Percentiles rank a stretch among this genome's conserved stretches.
Evolutionary conservation across 1,284 basidiomycete genomes (phyloP).

Genomic region (Ustilago nuda): DNA sequence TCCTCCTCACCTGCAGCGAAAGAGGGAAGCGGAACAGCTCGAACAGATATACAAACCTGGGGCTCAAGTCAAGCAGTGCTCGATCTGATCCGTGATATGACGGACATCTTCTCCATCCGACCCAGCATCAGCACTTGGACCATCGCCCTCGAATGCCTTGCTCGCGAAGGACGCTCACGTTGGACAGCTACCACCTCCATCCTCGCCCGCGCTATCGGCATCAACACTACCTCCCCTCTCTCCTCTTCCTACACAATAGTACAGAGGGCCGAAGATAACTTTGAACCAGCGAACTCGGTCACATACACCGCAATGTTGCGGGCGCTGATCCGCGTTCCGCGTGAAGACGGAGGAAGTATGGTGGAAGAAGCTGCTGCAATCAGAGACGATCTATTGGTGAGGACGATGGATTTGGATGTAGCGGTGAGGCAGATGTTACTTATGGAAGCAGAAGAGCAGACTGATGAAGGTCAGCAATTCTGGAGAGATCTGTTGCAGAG

Average conservation of each 20-base stretch:
- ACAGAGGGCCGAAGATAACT: not conserved
- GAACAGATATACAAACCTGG: constrained; percentile 14
- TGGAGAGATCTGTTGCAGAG: constrained; percentile 23
- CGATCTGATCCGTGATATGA: constrained; percentile 45
- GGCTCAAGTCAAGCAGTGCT: constrained; percentile 35
- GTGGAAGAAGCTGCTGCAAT: constrained; percentile 22
- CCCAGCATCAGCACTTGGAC: constrained; percentile 44
- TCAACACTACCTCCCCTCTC: constrained; percentile 22
- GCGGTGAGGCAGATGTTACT: not conserved
- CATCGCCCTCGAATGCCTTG: constrained; percentile 44
- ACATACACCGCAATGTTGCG: constrained; percentile 45
- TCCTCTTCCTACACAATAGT: not conserved
- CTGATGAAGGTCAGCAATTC: constrained; percentile 10
- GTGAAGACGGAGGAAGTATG: constrained; percentile 27
- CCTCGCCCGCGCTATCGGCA: constrained; percentile 34
- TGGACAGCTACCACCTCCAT: constrained; percentile 18
- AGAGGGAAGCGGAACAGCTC: not conserved
- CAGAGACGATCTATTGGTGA: constrained; percentile 38
- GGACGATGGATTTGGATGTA: constrained; percentile 25
- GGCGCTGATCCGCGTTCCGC: constrained; percentile 26
- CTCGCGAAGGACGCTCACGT: constrained; percentile 25
- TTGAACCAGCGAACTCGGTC: constrained; percentile 29
- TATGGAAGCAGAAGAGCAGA: constrained; percentile 12
- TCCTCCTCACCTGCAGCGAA: not conserved
- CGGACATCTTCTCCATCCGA: constrained; percentile 17